Base-by-base conservation (phyloP, 441 rosid species). In the Adansonia madagascariensis region DNA sequence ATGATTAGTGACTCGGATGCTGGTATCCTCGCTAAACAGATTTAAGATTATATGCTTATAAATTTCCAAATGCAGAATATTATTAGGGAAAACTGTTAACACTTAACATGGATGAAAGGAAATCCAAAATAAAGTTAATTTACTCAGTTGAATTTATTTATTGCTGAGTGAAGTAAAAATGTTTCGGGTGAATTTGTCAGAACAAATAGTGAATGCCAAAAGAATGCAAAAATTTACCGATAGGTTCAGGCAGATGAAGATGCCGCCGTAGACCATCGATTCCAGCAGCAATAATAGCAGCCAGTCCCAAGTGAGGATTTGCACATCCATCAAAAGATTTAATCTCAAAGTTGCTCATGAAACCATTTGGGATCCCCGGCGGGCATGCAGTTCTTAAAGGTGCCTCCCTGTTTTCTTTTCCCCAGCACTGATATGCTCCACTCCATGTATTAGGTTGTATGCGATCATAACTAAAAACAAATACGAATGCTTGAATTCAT, bases 401-500 rank as follows among this genome's bases (percentile, higher is more conserved):
- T 22, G 94, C 92, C 80, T 94, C 99, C 43, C 97, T 90, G 84
- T 94, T 96, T 84, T 95, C 98, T 74, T 88, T 91, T 20, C 99
- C 99, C 99, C 99, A 95, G 83, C 99, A 94, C 35, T 87, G 92
- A 77, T 87, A 95, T 75, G 99, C 99, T 78, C 98, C 99, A 74
- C 94, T 94, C 94, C 94, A 96, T 67, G 91, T 91, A 75, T 94
- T 89, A 15, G 99, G 99, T 80, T 91, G 93, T 75, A 94, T 85
- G 22, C 97, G 97, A 80, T 95, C 97, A 84, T 95, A 95, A 83
- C 99, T 95, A 73, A 43, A 84, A 4, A 72, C 18, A 31, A 79
- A 62, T 24, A 44, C 31, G 14, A 56, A 53, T 35, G n/a, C n/a
- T 52, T 52, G 14, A n/a, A 31, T 3, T 22, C 15, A 52, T 3